phyloP scores from a whole-genome alignment of 2,329 filamentous ascomycete genomes.

The Emericellopsis cladophorae region DNA sequence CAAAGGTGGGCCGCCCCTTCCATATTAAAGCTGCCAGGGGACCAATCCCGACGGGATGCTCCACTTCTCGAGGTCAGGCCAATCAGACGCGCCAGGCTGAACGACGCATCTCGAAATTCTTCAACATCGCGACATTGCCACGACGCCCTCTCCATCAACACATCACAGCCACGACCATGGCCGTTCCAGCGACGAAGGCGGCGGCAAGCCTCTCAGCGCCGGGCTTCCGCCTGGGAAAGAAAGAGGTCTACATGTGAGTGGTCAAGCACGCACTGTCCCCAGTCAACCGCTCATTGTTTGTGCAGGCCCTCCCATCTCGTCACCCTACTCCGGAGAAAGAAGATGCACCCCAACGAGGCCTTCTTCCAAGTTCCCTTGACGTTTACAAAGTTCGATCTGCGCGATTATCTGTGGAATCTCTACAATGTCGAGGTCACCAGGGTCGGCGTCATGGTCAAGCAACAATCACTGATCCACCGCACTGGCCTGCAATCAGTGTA shows the following conservation, averaged over 20 bases:
- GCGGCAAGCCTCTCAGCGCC: constrained; percentile 21
- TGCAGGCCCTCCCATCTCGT: constrained; percentile 69
- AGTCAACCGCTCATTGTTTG: background rate
- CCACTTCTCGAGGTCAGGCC: background rate
- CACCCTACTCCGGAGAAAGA: constrained; percentile 60
- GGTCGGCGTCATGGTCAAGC: constrained; percentile 69
- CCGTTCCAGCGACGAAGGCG: constrained; percentile 22
- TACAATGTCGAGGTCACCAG: constrained; percentile 64
- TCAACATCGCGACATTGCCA: background rate
- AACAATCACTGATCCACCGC: constrained; percentile 42
- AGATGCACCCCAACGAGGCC: constrained; percentile 67
- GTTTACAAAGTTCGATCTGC: constrained; percentile 93
- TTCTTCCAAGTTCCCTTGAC: constrained; percentile 82
- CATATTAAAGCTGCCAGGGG: too few relatives aligned
- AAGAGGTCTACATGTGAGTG: constrained; percentile 42
- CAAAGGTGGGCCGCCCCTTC: too few relatives aligned
- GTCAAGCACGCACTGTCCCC: background rate
- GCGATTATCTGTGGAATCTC: constrained; percentile 82
- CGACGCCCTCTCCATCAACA: background rate
- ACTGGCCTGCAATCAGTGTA: constrained; percentile 42
- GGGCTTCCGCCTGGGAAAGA: constrained; percentile 35
- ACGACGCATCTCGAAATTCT: constrained; percentile 14
- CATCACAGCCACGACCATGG: constrained; percentile 18
- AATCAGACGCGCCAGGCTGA: constrained; percentile 16
- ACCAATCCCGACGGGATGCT: too few relatives aligned